Base-by-base conservation (phyloP, 345 rosid genomes). In the Crucihimalaya himalaica region DNA sequence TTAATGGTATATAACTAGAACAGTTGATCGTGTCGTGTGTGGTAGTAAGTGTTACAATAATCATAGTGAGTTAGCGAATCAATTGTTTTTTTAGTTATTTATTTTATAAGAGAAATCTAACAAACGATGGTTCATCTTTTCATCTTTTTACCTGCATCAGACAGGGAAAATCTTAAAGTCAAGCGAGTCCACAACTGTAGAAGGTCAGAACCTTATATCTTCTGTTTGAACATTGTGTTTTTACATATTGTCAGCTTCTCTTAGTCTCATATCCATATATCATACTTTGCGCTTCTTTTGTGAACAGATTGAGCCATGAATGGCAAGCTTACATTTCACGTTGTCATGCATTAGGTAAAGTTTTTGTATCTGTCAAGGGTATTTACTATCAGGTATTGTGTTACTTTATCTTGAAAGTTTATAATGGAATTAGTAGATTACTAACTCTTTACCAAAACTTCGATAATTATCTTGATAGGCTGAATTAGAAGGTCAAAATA, bases 321-420 rank as follows among this genome's bases (percentile, higher is more conserved):
- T 95, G 99, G 98, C 99, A 92, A 85, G 97, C 97, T 15, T 95
- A 84, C 70, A 79, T 95, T 69, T 84, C 87, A 8, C 97, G 88
- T 25, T 81, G 76, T 29, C 97, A 95, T 83, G 87, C 93, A 50
- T 77, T 95, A 77, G 75, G 98, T 5, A 92, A 95, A 70, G 90
- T 86, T 71, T 95, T 95, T 71, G 79, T 95, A 39, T 89, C 99
- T 64, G 97, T 95, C 21, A 92, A 95, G 84, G 99, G 99, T 72
- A 88, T 92, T 75, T 92, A 95, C 78, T 92, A 92, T 75, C 98
- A 95, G 97, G 99, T 90, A 77, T 43, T 27, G 19, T 37, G 48
- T 21, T 48, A 9, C 54, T 32, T 59, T 50, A n/a, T 47, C 59
- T 47, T 69, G 16, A 63, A 18, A 67, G 13, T 29, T 53, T 32